These are phyloP conservation scores for Podospora appendiculata DNA, from an alignment of 495 filamentous ascomycete genomes.

Conservation along the genomic window DNA sequence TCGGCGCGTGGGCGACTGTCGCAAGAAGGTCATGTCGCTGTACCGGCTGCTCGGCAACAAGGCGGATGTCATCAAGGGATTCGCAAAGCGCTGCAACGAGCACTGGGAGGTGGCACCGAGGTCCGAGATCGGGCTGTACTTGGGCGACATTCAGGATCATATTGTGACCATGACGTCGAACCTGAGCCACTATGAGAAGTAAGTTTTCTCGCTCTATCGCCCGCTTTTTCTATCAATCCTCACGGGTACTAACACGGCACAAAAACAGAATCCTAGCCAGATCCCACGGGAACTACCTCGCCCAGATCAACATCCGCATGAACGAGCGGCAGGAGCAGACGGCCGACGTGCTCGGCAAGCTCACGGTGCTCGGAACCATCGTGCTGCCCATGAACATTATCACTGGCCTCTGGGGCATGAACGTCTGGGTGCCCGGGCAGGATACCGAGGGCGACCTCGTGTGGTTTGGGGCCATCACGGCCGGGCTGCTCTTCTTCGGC, in stretches of 20 bases:
- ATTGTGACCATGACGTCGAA: constrained; percentile 98
- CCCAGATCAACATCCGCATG: constrained; percentile 87
- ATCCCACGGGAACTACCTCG: constrained; percentile 93
- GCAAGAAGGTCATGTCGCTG: constrained; percentile 92
- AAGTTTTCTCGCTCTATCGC: constrained; percentile 22
- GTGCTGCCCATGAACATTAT: constrained; percentile 98
- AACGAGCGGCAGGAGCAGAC: constrained; percentile 97
- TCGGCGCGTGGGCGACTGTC: constrained; percentile 79
- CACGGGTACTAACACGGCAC: constrained; percentile 4
- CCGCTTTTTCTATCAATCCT: not conserved
- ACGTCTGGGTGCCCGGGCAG: constrained; percentile 90
- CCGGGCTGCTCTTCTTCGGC: constrained; percentile 68
- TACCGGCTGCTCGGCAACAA: constrained; percentile 93
- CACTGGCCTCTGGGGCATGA: constrained; percentile 98
- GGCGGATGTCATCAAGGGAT: constrained; percentile 97
- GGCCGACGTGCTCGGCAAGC: constrained; percentile 84
- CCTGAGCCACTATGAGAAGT: constrained; percentile 93
- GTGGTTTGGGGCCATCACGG: constrained; percentile 64
- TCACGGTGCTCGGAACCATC: constrained; percentile 94
- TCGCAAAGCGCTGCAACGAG: constrained; percentile 98
- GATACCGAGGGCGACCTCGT: constrained; percentile 46
- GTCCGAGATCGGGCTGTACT: constrained; percentile 89
- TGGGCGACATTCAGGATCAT: constrained; percentile 97
- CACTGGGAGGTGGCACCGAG: constrained; percentile 94
- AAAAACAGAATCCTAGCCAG: constrained; percentile 70